These are phyloP conservation scores for Acmispon strigosus DNA, from an alignment of 306 rosid genomes.

Conservation along the genomic window DNA sequence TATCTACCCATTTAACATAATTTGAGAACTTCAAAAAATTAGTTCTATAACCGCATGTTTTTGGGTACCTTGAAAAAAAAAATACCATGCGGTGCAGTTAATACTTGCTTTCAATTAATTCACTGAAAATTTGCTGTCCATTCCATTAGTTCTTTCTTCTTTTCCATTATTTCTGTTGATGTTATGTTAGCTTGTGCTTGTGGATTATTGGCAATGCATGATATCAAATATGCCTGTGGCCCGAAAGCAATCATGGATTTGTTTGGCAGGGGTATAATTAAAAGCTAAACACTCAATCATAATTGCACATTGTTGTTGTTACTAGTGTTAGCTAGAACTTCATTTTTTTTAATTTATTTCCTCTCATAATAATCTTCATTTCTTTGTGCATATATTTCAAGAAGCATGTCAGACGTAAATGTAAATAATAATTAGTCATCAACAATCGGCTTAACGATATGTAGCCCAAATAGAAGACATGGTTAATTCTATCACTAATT, in stretches of 20 bases:
- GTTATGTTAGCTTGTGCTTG: background rate
- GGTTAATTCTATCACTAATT: slow-evolving; percentile 9
- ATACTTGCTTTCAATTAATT: background rate
- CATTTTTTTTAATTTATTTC: background rate
- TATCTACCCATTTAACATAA: too few relatives aligned
- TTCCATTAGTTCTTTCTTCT: background rate
- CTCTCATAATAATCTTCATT: background rate
- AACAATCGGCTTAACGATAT: slow-evolving; percentile 7
- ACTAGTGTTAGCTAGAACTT: slow-evolving; percentile 16
- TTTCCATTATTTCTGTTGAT: background rate
- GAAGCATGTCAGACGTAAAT: slow-evolving; percentile 11
- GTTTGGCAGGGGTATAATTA: slow-evolving; percentile 26
- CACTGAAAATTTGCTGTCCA: background rate
- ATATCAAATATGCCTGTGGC: slow-evolving; percentile 14
- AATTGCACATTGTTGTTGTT: slow-evolving; percentile 26
- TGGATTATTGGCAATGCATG: background rate
- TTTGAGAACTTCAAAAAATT: too few relatives aligned
- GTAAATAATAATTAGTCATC: slow-evolving; percentile 12
- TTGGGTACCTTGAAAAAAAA: too few relatives aligned
- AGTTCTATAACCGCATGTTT: too few relatives aligned
- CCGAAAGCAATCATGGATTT: slow-evolving; percentile 36
- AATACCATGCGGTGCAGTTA: slow-evolving; percentile 3
- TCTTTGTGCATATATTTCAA: background rate
- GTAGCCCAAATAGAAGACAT: slow-evolving; percentile 29
- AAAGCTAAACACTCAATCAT: slow-evolving; percentile 32